Evolutionary conservation across 2,329 filamentous ascomycete species (phyloP).

Genomic region (Ascocoryne sarcoides): DNA sequence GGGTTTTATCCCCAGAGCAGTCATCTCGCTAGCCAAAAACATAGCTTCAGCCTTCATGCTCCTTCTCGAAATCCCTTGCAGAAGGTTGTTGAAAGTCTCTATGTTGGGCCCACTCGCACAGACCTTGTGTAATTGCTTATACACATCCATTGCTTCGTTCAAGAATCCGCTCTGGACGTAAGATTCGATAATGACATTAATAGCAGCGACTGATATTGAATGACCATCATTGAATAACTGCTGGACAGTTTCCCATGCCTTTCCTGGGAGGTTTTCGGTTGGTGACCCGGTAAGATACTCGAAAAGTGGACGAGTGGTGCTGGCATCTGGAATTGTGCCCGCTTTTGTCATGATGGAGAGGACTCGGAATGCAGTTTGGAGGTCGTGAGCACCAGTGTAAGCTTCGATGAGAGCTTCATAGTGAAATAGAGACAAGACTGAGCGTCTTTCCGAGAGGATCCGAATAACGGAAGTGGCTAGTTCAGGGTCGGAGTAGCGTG

Average conservation of each 20-base stretch:
- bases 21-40: slow-evolving; percentile 55
- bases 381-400: slow-evolving; percentile 51
- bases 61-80: slow-evolving; percentile 32
- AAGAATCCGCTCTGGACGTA: slow-evolving; percentile 31
- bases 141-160: slow-evolving; percentile 46
- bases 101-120: slow-evolving; percentile 37
- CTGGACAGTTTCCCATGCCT: slow-evolving; percentile 47
- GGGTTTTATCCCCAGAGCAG: slow-evolving; percentile 43
- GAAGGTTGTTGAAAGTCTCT: slow-evolving; percentile 53
- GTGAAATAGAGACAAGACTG: slow-evolving; percentile 55
- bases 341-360: slow-evolving; percentile 66
- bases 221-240: slow-evolving; percentile 41
- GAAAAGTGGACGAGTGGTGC: slow-evolving; percentile 56
- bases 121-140: slow-evolving; percentile 50
- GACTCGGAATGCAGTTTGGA: slow-evolving; percentile 58
- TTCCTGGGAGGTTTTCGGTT: not conserved
- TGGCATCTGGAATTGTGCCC: slow-evolving; percentile 46
- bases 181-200: slow-evolving; percentile 36
- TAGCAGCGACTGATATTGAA: slow-evolving; percentile 40
- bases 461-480: slow-evolving; percentile 66
- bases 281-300: slow-evolving; percentile 17
- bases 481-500: slow-evolving; percentile 55
- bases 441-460: slow-evolving; percentile 48
- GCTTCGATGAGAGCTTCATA: slow-evolving; percentile 73
- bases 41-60: slow-evolving; percentile 43